A percentile compares a stretch with the other conserved stretches of the same genome.
phyloP scores from a whole-genome alignment of 2,329 filamentous ascomycete species.

The Penicillium sp. region DNA sequence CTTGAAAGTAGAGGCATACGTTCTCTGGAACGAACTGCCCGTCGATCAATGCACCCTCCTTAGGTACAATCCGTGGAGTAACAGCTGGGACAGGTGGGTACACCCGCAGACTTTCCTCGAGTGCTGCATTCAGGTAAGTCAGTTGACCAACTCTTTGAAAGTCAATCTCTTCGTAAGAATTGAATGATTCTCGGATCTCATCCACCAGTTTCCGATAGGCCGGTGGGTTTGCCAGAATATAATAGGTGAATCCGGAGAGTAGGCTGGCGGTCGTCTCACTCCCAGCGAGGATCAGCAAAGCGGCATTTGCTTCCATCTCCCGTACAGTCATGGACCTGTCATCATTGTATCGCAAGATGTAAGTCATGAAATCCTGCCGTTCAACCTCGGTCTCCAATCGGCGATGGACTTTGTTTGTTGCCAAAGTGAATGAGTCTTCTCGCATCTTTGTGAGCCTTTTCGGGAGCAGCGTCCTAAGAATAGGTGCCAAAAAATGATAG shows the following conservation, averaged over 20 bases:
- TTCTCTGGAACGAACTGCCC: conserved; percentile 30
- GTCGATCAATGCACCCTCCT: conserved; percentile 31
- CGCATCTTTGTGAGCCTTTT: conserved; percentile 9
- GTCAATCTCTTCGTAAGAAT: conserved; percentile 27
- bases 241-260: conserved; percentile 33
- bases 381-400: conserved; percentile 19
- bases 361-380: conserved; percentile 36
- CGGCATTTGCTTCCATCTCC: conserved; percentile 35
- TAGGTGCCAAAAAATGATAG: conserved; percentile 13
- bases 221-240: conserved; percentile 24
- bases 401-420: conserved; percentile 19
- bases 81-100: conserved; percentile 37
- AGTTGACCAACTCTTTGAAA: conserved; percentile 26
- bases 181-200: conserved; percentile 17
- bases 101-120: conserved; percentile 37
- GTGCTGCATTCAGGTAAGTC: conserved; percentile 32
- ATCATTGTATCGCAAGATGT: conserved; percentile 30
- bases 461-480: conserved; percentile 7
- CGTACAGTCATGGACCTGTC: conserved; percentile 18
- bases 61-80: conserved; percentile 28
- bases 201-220: conserved; percentile 8
- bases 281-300: conserved; percentile 37
- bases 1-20: conserved; percentile 7
- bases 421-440: conserved; percentile 11
- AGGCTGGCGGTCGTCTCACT: conserved; percentile 40